phyloP scores from a whole-genome alignment of 805 yeast genomes.

The Yarrowia phangngaensis region DNA sequence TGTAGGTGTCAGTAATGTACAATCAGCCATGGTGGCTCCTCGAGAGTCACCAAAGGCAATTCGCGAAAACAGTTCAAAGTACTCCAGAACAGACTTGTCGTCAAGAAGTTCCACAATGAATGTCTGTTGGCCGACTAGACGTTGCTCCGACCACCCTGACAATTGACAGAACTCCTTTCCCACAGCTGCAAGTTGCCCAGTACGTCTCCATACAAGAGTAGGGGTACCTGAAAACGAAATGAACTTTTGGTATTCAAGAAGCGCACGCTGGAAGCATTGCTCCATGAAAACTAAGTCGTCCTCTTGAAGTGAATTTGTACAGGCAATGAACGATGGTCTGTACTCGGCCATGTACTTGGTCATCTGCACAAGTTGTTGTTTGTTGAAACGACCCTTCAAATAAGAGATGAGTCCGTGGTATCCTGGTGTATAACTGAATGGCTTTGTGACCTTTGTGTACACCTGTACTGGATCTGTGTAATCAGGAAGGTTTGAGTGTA shows the following conservation, averaged over 20 bases:
- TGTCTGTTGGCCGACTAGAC: slow-evolving; percentile 46
- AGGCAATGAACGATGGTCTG: slow-evolving; percentile 89
- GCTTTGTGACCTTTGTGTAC: slow-evolving; percentile 66
- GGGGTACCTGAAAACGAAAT: slow-evolving; percentile 87
- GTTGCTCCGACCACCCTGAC: slow-evolving; percentile 83
- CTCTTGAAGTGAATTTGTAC: slow-evolving; percentile 80
- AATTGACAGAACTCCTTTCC: slow-evolving; percentile 89
- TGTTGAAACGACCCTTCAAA: slow-evolving; percentile 64
- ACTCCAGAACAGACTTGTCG: slow-evolving; percentile 79
- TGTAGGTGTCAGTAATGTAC: slow-evolving; percentile 57
- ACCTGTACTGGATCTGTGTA: slow-evolving; percentile 37
- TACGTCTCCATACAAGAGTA: slow-evolving; percentile 90
- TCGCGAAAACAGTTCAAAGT: slow-evolving; percentile 76
- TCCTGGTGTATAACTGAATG: slow-evolving; percentile 88
- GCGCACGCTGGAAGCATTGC: slow-evolving; percentile 89
- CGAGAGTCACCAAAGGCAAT: slow-evolving; percentile 88
- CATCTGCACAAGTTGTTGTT: slow-evolving; percentile 68
- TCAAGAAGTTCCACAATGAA: slow-evolving; percentile 68
- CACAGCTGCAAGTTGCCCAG: slow-evolving; percentile 91
- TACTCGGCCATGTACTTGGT: slow-evolving; percentile 86
- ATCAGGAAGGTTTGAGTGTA: slow-evolving; percentile 19
- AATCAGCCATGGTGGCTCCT: slow-evolving; percentile 84
- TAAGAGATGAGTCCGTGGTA: slow-evolving; percentile 78
- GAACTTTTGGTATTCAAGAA: slow-evolving; percentile 82
- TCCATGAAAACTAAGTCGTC: slow-evolving; percentile 94